Evolutionary conservation across 2,329 filamentous ascomycete genomes (phyloP).

Genomic region (Pezicula radicicola): DNA sequence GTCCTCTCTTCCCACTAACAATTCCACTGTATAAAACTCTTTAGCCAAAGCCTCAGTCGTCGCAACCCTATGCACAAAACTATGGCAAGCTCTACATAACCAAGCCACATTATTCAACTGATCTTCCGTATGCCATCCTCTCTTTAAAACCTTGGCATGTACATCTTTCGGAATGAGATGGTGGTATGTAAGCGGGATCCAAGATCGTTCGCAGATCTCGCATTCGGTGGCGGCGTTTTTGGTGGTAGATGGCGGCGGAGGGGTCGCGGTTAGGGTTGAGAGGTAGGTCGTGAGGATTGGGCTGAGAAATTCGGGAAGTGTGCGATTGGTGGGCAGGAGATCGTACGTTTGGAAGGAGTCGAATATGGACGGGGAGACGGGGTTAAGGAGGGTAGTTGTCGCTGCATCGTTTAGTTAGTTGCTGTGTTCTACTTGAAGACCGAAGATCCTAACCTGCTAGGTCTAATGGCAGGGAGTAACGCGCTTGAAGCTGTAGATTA

Average conservation of each 20-base stretch:
- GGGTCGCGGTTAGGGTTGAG: slow-evolving; percentile 51
- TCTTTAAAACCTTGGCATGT: slow-evolving; percentile 72
- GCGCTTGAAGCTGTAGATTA: slow-evolving; percentile 43
- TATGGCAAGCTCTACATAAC: slow-evolving; percentile 82
- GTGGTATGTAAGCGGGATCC: slow-evolving; percentile 78
- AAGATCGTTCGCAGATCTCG: slow-evolving; percentile 73
- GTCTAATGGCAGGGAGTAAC: slow-evolving; percentile 57
- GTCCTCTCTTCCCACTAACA: slow-evolving; percentile 67
- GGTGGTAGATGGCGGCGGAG: slow-evolving; percentile 60
- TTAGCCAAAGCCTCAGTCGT: slow-evolving; percentile 75
- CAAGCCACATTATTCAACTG: slow-evolving; percentile 79
- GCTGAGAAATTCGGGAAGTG: slow-evolving; percentile 52
- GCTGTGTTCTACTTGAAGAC: too few relatives aligned
- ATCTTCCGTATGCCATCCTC: slow-evolving; percentile 76
- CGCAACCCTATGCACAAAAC: slow-evolving; percentile 74
- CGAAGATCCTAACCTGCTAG: slow-evolving; percentile 7
- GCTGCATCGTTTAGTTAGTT: neutral
- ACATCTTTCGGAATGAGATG: slow-evolving; percentile 79
- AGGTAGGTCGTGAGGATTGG: slow-evolving; percentile 65
- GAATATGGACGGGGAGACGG: slow-evolving; percentile 52
- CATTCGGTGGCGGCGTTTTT: slow-evolving; percentile 53
- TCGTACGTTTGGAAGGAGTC: slow-evolving; percentile 69
- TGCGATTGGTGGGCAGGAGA: slow-evolving; percentile 46
- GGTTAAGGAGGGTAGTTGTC: slow-evolving; percentile 39
- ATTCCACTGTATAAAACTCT: slow-evolving; percentile 70